Evolutionary conservation across 139 green algal genomes (phyloP).

Genomic region (Asterochloris sp.): DNA sequence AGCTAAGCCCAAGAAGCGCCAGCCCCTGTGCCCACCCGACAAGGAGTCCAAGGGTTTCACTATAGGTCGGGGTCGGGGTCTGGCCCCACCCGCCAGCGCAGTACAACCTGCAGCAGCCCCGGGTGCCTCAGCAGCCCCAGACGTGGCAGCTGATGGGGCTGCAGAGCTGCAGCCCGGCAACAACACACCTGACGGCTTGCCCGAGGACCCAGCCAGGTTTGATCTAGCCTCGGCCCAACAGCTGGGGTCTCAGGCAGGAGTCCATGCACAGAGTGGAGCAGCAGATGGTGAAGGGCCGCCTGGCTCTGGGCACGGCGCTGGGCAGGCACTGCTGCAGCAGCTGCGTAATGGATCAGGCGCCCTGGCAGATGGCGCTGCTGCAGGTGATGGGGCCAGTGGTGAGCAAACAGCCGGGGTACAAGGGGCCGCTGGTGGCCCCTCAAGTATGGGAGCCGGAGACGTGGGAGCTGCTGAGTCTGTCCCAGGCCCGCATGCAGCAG

Average conservation of each 20-base stretch:
- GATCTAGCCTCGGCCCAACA: slow-evolving; percentile 4
- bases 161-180: neutral
- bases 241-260: neutral
- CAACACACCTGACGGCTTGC: neutral
- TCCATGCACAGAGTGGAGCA: neutral
- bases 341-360: neutral
- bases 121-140: neutral
- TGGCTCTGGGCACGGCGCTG: neutral
- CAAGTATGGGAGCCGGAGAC: no score
- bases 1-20: slow-evolving; percentile 14
- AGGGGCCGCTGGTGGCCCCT: no score
- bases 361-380: no score
- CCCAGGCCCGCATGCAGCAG: no score
- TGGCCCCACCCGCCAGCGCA: neutral
- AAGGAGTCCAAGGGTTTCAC: slow-evolving; percentile 24
- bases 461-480: no score
- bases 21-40: slow-evolving; percentile 17
- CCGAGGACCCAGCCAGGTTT: neutral
- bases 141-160: neutral
- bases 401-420: no score
- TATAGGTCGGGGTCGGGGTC: slow-evolving; percentile 18
- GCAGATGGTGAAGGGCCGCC: neutral
- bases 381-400: no score
- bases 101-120: neutral
- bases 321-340: slow-evolving; percentile 9